A percentile compares a stretch with the other conserved stretches of the same genome.
Conservation (phyloP, 306 rosid genomes). For the Pterocarpus santalinus region DNA sequence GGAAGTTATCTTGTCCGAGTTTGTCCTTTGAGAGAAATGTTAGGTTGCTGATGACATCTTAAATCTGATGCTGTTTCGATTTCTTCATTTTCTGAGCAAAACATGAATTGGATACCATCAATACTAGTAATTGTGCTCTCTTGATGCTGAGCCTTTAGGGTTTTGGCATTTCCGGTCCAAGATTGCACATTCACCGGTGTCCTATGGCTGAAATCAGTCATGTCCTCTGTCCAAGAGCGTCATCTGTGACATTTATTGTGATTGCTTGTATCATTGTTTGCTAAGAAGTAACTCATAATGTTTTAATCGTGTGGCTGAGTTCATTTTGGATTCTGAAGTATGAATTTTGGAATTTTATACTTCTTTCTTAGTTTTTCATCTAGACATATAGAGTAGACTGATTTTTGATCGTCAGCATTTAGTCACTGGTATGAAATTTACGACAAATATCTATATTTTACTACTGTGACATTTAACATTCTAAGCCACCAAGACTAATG, state of each 20-base stretch:
- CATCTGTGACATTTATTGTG: neutral
- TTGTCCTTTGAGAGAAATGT: constrained; percentile 12
- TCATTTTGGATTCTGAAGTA: neutral
- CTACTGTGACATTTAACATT: constrained; percentile 15
- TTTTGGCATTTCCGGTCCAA: neutral
- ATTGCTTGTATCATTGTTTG: neutral
- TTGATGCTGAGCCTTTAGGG: constrained; percentile 12
- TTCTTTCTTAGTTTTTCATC: neutral
- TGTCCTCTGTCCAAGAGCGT: neutral
- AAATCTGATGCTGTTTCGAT: constrained; percentile 8
- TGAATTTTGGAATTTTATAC: neutral
- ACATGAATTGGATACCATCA: constrained; percentile 30
- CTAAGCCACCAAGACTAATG: neutral
- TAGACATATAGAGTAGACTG: neutral
- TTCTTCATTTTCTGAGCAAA: neutral
- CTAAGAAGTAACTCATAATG: constrained; percentile 1
- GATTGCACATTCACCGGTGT: neutral
- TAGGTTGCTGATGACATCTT: constrained; percentile 26
- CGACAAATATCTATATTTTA: neutral
- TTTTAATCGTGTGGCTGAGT: constrained; percentile 4
- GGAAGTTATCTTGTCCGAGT: constrained; percentile 21
- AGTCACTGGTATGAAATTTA: constrained; percentile 10
- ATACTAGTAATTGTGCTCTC: neutral
- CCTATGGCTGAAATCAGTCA: constrained; percentile 6
- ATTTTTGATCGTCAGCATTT: constrained; percentile 17